Conservation (phyloP, 192 early-diverging fungal species). For the Cetraspora pellucida region DNA sequence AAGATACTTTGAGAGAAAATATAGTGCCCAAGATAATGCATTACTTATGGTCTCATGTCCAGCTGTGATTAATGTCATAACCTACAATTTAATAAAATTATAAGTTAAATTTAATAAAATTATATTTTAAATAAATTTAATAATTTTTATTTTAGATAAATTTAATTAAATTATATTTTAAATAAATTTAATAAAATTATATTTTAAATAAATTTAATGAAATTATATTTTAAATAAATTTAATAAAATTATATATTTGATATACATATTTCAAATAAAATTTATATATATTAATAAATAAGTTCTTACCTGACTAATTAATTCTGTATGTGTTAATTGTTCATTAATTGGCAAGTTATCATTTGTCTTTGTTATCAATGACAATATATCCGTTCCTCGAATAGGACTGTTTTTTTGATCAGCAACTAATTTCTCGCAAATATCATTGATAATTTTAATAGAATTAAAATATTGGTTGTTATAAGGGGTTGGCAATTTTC, state of each 20-base stretch:
- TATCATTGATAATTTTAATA: constrained; percentile 38
- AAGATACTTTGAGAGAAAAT: constrained; percentile 50
- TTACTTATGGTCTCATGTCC: constrained; percentile 63
- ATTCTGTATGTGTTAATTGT: constrained; percentile 44
- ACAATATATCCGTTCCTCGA: constrained; percentile 48
- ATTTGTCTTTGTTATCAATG: constrained; percentile 46
- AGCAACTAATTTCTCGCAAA: constrained; percentile 42
- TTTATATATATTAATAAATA: neutral
- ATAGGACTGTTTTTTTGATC: constrained; percentile 37
- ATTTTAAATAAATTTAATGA: too few relatives aligned
- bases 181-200: too few relatives aligned
- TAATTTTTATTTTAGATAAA: too few relatives aligned
- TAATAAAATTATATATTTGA: neutral
- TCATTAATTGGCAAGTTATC: constrained; percentile 42
- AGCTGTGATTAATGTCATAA: constrained; percentile 36
- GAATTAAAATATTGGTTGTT: constrained; percentile 10
- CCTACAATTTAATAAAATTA: too few relatives aligned
- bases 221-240: neutral
- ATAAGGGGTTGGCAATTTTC: constrained; percentile 38
- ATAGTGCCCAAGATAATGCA: constrained; percentile 52
- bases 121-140: too few relatives aligned
- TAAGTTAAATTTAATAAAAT: too few relatives aligned
- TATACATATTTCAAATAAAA: neutral
- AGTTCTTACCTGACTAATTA: constrained; percentile 46
- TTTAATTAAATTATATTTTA: too few relatives aligned